phyloP scores from a whole-genome alignment of 2,329 filamentous ascomycete genomes.

The Diaporthe batatas region DNA sequence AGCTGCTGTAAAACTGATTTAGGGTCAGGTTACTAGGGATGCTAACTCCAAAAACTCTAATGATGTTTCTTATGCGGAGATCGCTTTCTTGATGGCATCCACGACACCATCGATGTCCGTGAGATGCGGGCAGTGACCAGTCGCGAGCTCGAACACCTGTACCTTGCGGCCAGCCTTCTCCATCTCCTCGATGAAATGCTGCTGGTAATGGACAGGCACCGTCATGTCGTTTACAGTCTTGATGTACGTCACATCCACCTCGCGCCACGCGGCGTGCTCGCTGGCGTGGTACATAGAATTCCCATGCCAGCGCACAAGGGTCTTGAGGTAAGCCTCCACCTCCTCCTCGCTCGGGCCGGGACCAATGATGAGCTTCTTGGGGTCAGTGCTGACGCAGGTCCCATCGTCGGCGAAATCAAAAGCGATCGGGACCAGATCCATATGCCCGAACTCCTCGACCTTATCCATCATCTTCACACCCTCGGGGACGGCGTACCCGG shows the following conservation, averaged over 20 bases:
- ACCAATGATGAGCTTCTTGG: neutral
- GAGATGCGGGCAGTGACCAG: slow-evolving; percentile 13
- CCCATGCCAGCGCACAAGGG: slow-evolving; percentile 8
- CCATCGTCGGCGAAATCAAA: slow-evolving; percentile 1
- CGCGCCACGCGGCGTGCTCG: slow-evolving; percentile 16
- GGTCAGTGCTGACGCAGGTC: neutral
- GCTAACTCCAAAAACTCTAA: no score
- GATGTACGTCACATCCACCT: neutral
- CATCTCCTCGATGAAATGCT: neutral
- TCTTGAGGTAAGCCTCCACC: neutral
- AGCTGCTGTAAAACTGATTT: no score
- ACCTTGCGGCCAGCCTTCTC: neutral
- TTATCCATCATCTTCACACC: neutral
- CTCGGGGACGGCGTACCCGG: neutral
- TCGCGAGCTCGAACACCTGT: neutral
- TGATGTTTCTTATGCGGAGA: neutral
- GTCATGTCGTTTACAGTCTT: neutral
- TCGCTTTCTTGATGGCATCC: neutral
- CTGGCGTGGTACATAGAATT: neutral
- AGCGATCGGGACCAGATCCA: slow-evolving; percentile 15
- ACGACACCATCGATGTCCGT: neutral
- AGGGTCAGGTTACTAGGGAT: no score
- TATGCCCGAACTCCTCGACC: neutral
- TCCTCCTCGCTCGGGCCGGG: neutral
- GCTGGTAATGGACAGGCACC: neutral